A percentile compares a stretch with the other conserved stretches of the same genome.
Conservation (phyloP, 2,329 filamentous ascomycete species). For the Raffaelea ambrosiae region DNA sequence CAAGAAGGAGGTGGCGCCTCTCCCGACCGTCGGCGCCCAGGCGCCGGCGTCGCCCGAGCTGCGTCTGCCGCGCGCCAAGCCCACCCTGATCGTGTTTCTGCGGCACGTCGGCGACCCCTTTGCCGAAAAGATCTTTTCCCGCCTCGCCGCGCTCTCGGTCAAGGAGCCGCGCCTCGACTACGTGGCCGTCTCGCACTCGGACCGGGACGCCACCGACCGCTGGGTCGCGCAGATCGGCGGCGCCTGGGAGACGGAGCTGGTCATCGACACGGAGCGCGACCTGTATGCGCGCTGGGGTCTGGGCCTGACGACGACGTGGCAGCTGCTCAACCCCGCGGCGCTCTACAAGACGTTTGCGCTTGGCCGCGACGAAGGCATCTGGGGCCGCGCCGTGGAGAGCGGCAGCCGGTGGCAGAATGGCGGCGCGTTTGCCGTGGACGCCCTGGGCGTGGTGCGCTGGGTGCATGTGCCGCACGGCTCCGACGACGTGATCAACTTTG, state of each 20-base stretch:
- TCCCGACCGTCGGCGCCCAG: constrained; percentile 42
- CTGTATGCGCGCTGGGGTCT: constrained; percentile 60
- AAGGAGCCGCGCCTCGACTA: constrained; percentile 42
- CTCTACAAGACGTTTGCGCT: constrained; percentile 50
- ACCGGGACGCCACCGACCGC: constrained; percentile 39
- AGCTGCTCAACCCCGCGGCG: constrained; percentile 51
- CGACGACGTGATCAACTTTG: constrained; percentile 46
- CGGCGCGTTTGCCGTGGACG: constrained; percentile 55
- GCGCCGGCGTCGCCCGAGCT: constrained; percentile 48
- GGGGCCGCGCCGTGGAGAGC: constrained; percentile 56
- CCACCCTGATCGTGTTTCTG: constrained; percentile 57
- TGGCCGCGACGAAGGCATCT: constrained; percentile 55
- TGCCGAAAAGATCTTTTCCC: constrained; percentile 57
- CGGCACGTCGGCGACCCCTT: constrained; percentile 69
- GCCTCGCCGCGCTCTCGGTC: constrained; percentile 42
- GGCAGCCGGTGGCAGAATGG: constrained; percentile 61
- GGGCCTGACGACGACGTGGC: constrained; percentile 50
- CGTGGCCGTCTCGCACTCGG: constrained; percentile 55
- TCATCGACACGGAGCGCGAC: constrained; percentile 50
- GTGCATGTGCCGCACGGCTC: constrained; percentile 35
- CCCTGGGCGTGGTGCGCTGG: constrained; percentile 44
- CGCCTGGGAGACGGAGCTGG: constrained; percentile 46
- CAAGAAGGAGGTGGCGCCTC: constrained; percentile 30
- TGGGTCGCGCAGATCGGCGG: constrained; percentile 51
- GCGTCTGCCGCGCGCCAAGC: constrained; percentile 42